Conservation (phyloP, 2,329 filamentous ascomycete genomes). For the Monosporascus ibericus region DNA sequence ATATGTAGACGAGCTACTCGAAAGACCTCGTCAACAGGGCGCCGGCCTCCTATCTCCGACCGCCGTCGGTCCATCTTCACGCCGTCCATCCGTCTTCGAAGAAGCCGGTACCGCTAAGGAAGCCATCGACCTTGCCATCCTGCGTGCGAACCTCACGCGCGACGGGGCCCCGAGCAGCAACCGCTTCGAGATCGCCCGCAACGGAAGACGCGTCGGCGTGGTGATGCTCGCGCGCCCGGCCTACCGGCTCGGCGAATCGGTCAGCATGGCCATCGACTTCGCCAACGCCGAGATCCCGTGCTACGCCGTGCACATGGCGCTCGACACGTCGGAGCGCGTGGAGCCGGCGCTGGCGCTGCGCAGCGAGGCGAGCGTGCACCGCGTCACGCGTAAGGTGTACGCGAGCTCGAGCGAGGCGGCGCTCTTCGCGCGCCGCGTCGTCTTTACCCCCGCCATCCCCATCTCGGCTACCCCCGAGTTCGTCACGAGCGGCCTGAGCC, state of each 20-base stretch:
- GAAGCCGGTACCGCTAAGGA: conserved; percentile 66
- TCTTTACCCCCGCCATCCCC: conserved; percentile 80
- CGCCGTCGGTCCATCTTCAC: conserved; percentile 49
- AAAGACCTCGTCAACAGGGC: conserved; percentile 45
- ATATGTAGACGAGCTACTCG: conserved; percentile 72
- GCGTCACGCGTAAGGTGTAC: conserved; percentile 79
- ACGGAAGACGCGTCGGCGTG: conserved; percentile 85
- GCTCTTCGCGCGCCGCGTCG: conserved; percentile 70
- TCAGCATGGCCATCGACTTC: conserved; percentile 83
- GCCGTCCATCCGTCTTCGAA: conserved; percentile 48
- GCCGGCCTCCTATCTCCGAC: conserved; percentile 68
- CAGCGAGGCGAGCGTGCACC: conserved; percentile 76
- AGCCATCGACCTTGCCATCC: conserved; percentile 83
- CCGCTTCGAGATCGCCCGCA: conserved; percentile 89
- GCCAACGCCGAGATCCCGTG: conserved; percentile 69
- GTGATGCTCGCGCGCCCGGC: conserved; percentile 83
- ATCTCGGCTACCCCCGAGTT: conserved; percentile 83
- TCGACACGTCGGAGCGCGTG: conserved; percentile 84
- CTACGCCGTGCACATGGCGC: conserved; percentile 75
- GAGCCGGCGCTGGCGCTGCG: conserved; percentile 75
- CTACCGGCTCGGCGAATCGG: conserved; percentile 81
- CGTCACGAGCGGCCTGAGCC: conserved; percentile 77
- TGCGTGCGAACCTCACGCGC: conserved; percentile 67
- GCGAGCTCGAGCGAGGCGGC: conserved; percentile 75
- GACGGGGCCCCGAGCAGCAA: conserved; percentile 77